Base-by-base conservation (phyloP, 2,329 filamentous ascomycete species). In the Fusarium camptoceras region DNA sequence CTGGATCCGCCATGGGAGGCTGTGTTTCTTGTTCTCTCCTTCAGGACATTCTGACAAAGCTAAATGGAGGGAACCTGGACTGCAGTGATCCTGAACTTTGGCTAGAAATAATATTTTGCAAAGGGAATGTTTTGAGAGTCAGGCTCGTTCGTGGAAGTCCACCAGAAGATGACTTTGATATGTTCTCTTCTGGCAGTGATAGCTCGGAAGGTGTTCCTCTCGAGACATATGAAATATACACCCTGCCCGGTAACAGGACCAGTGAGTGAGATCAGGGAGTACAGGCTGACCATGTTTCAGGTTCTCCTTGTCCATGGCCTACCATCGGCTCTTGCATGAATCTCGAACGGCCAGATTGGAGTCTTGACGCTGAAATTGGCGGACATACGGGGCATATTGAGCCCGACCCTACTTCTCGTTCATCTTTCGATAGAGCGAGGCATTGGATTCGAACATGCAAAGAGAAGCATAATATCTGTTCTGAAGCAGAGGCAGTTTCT, bases 401-500 rank as follows among this genome's bases (percentile, higher is more conserved):
- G 2, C 39, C 59, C 6, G 58, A 75, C 18, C 68, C 66, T n/a
- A 44, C 11, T 9, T 64, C 66, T 9, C 34, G 55, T 4, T 27
- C 50, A 7, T 65, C 58, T 1, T 66, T 75, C 4, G 44, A 69
- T 11, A 53, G 27, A 14, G 59, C 75, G 5, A 71, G 72, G 12
- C 25, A 15, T 4, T 75, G 73, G 73, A 67, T 75, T 11, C 56
- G 31, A 7, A 39, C 41, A 3, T 75, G 73, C 10, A 71, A 70
- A 4, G 27, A 22, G 5, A 46, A 34, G 2, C 73, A 75, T 43
- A 4, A 28, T 0, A 47, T 75, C 1, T 75, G 73, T 4, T 37
- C 24, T 7, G 71, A 72, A 55, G 65, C 60, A 4, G 73, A 62
- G 5, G 12, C 42, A 3, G 42, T 56, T 2, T 59, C 39, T 6